These are phyloP conservation scores for Pseudonectria buxi DNA, from an alignment of 2,329 filamentous ascomycete species.

Conservation along the genomic window DNA sequence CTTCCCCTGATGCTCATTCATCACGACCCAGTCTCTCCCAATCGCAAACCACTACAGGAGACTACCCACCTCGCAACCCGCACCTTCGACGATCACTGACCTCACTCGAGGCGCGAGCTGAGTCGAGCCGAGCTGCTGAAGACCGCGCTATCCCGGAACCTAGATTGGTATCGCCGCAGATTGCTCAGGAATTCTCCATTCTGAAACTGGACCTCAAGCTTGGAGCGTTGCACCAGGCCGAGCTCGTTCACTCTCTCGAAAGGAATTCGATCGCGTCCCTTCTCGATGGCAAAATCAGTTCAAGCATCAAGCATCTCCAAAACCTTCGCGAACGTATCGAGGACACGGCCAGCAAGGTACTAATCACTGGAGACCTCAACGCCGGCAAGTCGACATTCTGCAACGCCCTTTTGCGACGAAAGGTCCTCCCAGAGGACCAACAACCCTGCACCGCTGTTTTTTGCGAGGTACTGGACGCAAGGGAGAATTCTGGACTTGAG, in stretches of 20 bases:
- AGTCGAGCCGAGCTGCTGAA: constrained; percentile 68
- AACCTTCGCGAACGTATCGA: constrained; percentile 89
- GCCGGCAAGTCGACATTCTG: constrained; percentile 98
- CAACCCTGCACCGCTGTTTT: constrained; percentile 98
- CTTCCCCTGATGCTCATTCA: constrained; percentile 38
- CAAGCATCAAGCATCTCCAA: constrained; percentile 85
- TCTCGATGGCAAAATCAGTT: constrained; percentile 87
- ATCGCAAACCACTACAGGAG: constrained; percentile 52
- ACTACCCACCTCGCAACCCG: constrained; percentile 41
- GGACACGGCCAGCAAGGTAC: constrained; percentile 92
- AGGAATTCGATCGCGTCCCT: constrained; percentile 86
- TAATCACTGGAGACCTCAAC: constrained; percentile 93
- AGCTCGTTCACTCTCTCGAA: constrained; percentile 90
- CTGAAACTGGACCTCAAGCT: constrained; percentile 92
- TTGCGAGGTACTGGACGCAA: constrained; percentile 89
- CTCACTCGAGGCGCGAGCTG: constrained; percentile 50
- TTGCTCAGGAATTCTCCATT: constrained; percentile 92
- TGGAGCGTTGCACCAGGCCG: constrained; percentile 75
- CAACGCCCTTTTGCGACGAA: constrained; percentile 88
- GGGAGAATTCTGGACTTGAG: constrained; percentile 84
- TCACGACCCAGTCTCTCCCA: constrained; percentile 58
- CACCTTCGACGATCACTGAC: constrained; percentile 65
- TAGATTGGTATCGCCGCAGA: constrained; percentile 80
- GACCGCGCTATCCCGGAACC: constrained; percentile 60
- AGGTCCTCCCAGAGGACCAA: constrained; percentile 91